These are phyloP conservation scores for Xerocomellus chrysenteron DNA, from an alignment of 768 basidiomycete species.

Conservation along the genomic window DNA sequence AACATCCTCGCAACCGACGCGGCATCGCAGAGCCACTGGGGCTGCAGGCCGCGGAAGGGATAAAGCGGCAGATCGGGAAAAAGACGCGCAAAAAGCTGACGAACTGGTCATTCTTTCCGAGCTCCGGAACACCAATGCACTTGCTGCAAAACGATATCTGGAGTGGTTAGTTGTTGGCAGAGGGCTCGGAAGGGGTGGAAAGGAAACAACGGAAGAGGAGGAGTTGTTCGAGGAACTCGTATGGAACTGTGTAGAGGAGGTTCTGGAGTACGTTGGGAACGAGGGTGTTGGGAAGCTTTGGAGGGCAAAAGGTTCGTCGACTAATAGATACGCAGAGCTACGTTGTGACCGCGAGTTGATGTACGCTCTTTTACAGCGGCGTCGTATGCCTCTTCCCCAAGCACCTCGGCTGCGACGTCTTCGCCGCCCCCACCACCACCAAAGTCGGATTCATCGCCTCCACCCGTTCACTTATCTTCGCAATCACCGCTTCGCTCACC, in stretches of 20 bases:
- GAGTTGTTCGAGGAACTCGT: constrained; percentile 69
- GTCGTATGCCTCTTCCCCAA: constrained; percentile 48
- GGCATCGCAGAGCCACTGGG: constrained; percentile 22
- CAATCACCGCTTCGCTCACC: constrained; percentile 16
- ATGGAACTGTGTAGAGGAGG: constrained; percentile 49
- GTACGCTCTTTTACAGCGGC: constrained; percentile 36
- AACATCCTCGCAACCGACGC: constrained; percentile 17
- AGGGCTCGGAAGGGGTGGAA: constrained; percentile 34
- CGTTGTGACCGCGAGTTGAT: not conserved
- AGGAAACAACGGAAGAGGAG: constrained; percentile 17
- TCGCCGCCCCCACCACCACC: constrained; percentile 10
- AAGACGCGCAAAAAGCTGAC: constrained; percentile 20
- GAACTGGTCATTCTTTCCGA: constrained; percentile 31
- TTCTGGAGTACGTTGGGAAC: constrained; percentile 47
- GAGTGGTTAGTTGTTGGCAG: constrained; percentile 79
- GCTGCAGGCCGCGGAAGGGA: constrained; percentile 21
- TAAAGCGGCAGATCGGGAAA: constrained; percentile 23
- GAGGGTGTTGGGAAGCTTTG: constrained; percentile 61
- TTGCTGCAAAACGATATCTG: constrained; percentile 68
- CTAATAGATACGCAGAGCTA: not conserved
- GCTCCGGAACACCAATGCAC: constrained; percentile 17
- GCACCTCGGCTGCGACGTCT: not conserved
- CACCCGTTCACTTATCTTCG: not conserved
- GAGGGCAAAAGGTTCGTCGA: constrained; percentile 61
- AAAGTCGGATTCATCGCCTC: constrained; percentile 4